phyloP scores from a whole-genome alignment of 192 early-diverging fungal species.

The Podila minutissima region DNA sequence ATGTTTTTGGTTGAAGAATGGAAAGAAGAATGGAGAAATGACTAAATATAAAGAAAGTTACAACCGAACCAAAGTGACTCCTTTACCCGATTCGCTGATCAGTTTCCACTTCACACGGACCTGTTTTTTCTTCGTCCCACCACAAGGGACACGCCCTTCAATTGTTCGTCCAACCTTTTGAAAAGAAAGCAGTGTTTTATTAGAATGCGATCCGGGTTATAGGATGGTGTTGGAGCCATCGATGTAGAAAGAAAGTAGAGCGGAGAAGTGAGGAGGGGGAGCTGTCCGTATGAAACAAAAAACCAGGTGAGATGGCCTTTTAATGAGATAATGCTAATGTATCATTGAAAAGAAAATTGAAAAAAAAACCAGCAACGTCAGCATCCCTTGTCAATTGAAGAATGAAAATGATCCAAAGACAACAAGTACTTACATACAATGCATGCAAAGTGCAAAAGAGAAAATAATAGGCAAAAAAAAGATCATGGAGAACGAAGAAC shows the following conservation, averaged over 20 bases:
- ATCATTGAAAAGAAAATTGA: too few relatives aligned
- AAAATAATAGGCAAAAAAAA: neutral
- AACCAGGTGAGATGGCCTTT: neutral
- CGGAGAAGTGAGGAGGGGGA: conserved; percentile 2
- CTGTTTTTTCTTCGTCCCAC: too few relatives aligned
- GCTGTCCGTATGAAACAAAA: conserved; percentile 4
- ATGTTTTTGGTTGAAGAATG: neutral
- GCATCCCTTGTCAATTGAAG: too few relatives aligned
- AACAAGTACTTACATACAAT: conserved; percentile 3
- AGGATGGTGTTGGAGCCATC: too few relatives aligned
- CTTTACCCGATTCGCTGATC: neutral
- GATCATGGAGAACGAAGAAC: neutral
- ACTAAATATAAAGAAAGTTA: neutral
- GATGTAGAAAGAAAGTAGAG: too few relatives aligned
- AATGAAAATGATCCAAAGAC: too few relatives aligned
- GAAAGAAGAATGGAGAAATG: neutral
- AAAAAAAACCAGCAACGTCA: too few relatives aligned
- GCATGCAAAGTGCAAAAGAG: conserved; percentile 1
- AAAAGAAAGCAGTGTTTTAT: neutral
- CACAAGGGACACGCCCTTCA: too few relatives aligned
- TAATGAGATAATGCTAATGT: too few relatives aligned
- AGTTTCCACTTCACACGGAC: too few relatives aligned
- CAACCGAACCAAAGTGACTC: neutral
- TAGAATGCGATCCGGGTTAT: neutral
- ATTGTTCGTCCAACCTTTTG: neutral